phyloP scores from a whole-genome alignment of 108 stramenopile species.

The Stephanodiscus minutulus region DNA sequence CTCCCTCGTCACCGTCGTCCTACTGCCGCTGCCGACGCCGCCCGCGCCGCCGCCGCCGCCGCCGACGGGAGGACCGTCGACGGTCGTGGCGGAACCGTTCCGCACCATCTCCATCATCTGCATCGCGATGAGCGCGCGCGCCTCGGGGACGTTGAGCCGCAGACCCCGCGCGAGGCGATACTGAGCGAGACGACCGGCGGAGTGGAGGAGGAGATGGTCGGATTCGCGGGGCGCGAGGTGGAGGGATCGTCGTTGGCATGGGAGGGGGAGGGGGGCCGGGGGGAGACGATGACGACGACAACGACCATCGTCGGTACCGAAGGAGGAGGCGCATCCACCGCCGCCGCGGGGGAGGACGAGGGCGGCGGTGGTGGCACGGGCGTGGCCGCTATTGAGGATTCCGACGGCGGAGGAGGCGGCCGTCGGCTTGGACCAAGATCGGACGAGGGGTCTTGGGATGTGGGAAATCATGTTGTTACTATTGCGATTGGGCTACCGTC shows the following conservation, averaged over 20 bases:
- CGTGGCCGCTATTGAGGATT: no score
- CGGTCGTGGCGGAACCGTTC: constrained; percentile 59
- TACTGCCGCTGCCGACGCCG: background rate
- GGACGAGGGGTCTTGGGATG: background rate
- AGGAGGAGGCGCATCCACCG: background rate
- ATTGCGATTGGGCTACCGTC: no score
- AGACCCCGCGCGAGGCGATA: constrained; percentile 91
- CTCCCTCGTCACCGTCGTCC: constrained; percentile 14
- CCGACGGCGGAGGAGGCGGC: background rate
- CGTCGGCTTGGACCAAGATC: background rate
- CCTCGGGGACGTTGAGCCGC: constrained; percentile 88
- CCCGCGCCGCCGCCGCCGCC: no score
- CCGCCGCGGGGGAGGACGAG: background rate
- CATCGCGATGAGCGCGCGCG: constrained; percentile 87
- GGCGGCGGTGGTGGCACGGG: background rate
- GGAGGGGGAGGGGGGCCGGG: no score
- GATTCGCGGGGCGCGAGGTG: constrained; percentile 84
- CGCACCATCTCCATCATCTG: constrained; percentile 95
- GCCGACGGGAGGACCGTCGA: background rate
- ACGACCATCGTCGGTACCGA: background rate
- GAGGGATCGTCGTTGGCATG: constrained; percentile 25
- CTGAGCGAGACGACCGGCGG: constrained; percentile 91
- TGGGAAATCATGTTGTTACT: background rate
- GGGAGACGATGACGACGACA: background rate
- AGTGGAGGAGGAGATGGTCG: constrained; percentile 86